These are phyloP conservation scores for Epichloe hybrida DNA, from an alignment of 2,329 filamentous ascomycete genomes.

Conservation along the genomic window DNA sequence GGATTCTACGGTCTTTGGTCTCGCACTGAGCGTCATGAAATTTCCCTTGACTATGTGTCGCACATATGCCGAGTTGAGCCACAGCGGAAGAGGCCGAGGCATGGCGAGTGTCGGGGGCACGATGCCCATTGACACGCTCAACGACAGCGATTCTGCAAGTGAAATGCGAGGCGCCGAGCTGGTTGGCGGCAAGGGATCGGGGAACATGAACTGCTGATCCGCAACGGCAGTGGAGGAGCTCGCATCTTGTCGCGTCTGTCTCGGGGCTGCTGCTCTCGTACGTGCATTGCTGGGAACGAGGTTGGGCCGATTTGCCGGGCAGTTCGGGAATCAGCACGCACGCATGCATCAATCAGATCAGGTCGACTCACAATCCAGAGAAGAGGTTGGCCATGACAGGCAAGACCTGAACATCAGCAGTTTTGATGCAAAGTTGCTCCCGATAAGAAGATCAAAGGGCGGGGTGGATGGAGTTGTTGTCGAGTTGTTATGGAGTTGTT, in stretches of 20 bases:
- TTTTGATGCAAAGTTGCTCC: neutral
- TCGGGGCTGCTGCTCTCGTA: neutral
- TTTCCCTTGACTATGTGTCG: slow-evolving; percentile 92
- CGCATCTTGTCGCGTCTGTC: neutral
- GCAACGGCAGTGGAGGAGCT: neutral
- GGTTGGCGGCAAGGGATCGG: neutral
- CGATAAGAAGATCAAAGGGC: neutral
- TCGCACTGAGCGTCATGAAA: slow-evolving; percentile 87
- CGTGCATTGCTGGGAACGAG: slow-evolving; percentile 1
- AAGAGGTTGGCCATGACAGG: neutral
- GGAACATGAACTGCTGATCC: neutral
- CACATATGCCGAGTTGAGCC: slow-evolving; percentile 61
- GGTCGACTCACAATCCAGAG: neutral
- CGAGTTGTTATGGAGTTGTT: neutral
- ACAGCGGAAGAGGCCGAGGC: slow-evolving; percentile 56
- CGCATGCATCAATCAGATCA: neutral
- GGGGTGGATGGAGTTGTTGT: neutral
- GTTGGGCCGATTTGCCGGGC: neutral
- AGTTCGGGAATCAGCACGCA: neutral
- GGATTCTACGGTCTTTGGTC: slow-evolving; percentile 87
- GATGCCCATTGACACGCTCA: neutral
- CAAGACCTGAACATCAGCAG: neutral
- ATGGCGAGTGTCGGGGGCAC: neutral
- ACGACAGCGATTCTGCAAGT: neutral
- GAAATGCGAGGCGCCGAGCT: neutral